A percentile compares a stretch with the other conserved stretches of the same genome.
Conservation (phyloP, 2,329 filamentous ascomycete genomes). For the Mariannaea sp. region DNA sequence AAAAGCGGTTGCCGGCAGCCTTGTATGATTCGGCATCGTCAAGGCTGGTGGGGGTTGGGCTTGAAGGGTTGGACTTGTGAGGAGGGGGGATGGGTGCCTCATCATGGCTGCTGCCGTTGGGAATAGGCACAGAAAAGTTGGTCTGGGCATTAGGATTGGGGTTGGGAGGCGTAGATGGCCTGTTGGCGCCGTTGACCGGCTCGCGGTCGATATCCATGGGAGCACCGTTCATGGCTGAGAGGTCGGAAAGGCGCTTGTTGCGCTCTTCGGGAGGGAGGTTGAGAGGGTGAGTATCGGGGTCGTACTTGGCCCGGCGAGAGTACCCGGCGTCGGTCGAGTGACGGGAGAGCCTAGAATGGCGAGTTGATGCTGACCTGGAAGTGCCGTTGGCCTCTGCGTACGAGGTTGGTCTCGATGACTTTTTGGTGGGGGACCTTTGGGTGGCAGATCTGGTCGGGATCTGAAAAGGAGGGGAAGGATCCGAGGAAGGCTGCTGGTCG, state of each 20-base stretch:
- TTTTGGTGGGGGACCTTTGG: constrained; percentile 38
- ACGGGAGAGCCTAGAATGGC: constrained; percentile 52
- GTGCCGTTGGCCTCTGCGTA: constrained; percentile 36
- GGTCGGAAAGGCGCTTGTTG: constrained; percentile 73
- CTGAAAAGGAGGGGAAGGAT: constrained; percentile 44
- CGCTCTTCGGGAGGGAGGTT: constrained; percentile 90
- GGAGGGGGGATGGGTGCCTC: constrained; percentile 70
- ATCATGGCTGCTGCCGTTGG: constrained; percentile 50
- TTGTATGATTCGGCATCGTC: constrained; percentile 93
- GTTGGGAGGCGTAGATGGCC: constrained; percentile 56
- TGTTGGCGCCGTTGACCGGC: constrained; percentile 49
- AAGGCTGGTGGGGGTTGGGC: constrained; percentile 56
- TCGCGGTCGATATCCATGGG: constrained; percentile 82
- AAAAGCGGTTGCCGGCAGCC: constrained; percentile 91
- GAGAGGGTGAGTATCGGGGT: constrained; percentile 80
- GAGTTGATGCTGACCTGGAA: constrained; percentile 39
- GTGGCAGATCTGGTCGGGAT: constrained; percentile 47
- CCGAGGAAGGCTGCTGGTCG: constrained; percentile 44
- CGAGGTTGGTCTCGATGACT: constrained; percentile 41
- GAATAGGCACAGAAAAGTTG: constrained; percentile 59
- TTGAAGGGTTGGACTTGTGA: constrained; percentile 68
- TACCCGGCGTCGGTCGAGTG: constrained; percentile 53
- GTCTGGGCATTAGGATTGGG: constrained; percentile 45
- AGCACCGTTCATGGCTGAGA: constrained; percentile 62
- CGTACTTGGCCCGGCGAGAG: constrained; percentile 58